A percentile compares a stretch with the other conserved stretches of the same genome.
Evolutionary conservation across 495 filamentous ascomycete species (phyloP).

Genomic region (Hypoxylon lienhwacheense): DNA sequence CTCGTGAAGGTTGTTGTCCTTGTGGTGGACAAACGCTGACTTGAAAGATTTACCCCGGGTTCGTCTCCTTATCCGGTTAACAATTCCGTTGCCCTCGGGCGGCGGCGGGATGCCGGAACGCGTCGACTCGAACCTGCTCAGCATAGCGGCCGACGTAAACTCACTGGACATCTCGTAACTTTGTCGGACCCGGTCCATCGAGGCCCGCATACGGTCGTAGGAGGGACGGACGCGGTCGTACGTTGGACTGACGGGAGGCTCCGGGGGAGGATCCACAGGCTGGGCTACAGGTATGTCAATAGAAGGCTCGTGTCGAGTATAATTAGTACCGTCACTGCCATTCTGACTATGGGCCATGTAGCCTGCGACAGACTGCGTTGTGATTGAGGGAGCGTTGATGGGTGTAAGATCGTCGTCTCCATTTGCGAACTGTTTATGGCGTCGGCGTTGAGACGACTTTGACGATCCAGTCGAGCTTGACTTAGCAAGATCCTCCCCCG

Average conservation of each 20-base stretch:
- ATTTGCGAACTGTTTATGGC: constrained; percentile 60
- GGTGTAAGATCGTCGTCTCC: constrained; percentile 81
- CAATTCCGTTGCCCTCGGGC: constrained; percentile 27
- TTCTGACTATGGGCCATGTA: constrained; percentile 85
- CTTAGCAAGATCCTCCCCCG: constrained; percentile 23
- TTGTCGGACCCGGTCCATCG: constrained; percentile 72
- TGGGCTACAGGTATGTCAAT: constrained; percentile 38
- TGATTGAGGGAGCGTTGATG: constrained; percentile 87
- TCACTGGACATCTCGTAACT: constrained; percentile 87
- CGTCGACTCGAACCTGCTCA: constrained; percentile 79
- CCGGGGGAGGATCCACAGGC: constrained; percentile 40
- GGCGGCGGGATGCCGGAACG: constrained; percentile 46
- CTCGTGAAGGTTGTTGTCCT: constrained; percentile 38
- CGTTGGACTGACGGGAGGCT: constrained; percentile 51
- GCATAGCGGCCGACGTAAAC: constrained; percentile 82
- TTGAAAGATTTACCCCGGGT: constrained; percentile 42
- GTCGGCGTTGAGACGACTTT: constrained; percentile 56
- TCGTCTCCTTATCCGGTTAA: constrained; percentile 36
- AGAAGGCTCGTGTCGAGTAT: constrained; percentile 69
- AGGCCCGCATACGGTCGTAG: constrained; percentile 69
- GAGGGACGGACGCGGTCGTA: constrained; percentile 64
- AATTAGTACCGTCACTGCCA: constrained; percentile 91
- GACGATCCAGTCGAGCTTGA: constrained; percentile 49
- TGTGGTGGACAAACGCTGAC: constrained; percentile 32
- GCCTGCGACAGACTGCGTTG: constrained; percentile 65